These are phyloP conservation scores for Chlorella sp. DNA, from an alignment of 139 green algal genomes.

Conservation along the genomic window DNA sequence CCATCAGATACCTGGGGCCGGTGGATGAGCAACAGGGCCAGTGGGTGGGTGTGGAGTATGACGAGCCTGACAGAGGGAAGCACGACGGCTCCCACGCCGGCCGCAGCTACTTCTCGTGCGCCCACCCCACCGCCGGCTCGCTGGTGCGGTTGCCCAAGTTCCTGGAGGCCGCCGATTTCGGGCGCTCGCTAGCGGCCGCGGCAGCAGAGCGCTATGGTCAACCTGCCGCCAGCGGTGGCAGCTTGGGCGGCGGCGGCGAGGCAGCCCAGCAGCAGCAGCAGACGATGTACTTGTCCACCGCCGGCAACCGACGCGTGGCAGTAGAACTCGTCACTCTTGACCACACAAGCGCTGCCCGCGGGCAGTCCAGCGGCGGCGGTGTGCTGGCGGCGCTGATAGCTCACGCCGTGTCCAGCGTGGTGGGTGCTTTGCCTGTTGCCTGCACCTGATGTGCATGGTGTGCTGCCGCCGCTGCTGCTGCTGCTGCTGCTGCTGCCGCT, in stretches of 20 bases:
- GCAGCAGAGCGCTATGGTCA: constrained; percentile 63
- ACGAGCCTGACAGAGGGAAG: constrained; percentile 80
- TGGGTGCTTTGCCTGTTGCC: neutral
- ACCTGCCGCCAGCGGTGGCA: constrained; percentile 9
- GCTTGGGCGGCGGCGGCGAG: neutral
- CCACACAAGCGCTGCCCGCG: neutral
- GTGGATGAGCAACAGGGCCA: constrained; percentile 66
- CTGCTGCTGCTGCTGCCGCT: neutral
- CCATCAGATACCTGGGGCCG: constrained; percentile 75
- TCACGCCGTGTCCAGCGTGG: constrained; percentile 4
- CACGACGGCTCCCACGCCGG: constrained; percentile 76
- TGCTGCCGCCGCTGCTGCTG: neutral
- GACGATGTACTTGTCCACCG: constrained; percentile 60
- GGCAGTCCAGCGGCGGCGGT: neutral
- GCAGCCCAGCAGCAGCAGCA: neutral
- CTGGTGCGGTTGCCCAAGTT: constrained; percentile 78
- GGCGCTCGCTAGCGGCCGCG: constrained; percentile 56
- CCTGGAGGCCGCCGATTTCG: constrained; percentile 37
- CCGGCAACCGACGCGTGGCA: constrained; percentile 47
- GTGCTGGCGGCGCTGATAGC: neutral
- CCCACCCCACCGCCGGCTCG: constrained; percentile 50
- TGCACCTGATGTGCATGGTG: neutral
- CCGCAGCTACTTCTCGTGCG: constrained; percentile 75
- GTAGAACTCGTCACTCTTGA: constrained; percentile 54
- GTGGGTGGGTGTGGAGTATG: constrained; percentile 91